These are phyloP conservation scores for Musa schizocarpa DNA, from an alignment of 176 grass and related monocot genomes.

Conservation along the genomic window DNA sequence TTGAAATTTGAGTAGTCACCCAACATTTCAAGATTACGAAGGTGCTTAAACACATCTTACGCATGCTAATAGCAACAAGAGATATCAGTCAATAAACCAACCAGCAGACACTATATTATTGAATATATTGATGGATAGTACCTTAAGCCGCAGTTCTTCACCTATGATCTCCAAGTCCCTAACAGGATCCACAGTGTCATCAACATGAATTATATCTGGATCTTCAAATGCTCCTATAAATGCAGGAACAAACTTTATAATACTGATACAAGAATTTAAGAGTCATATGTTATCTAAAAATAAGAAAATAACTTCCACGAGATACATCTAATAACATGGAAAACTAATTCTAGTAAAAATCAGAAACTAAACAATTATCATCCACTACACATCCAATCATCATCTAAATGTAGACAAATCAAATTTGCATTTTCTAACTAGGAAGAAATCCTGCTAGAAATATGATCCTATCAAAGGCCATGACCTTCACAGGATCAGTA, in stretches of 20 bases:
- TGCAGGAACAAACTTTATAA: not conserved
- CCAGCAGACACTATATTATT: not conserved
- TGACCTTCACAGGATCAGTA: not conserved
- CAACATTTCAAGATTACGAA: not conserved
- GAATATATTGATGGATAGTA: conserved; percentile 19
- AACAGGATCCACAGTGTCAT: conserved; percentile 92
- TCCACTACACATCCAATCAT: not conserved
- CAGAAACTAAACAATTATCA: not conserved
- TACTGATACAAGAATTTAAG: not conserved
- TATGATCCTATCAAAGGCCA: not conserved
- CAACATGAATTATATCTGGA: conserved; percentile 81
- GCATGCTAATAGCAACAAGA: not conserved
- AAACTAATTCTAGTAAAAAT: not conserved
- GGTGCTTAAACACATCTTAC: not conserved
- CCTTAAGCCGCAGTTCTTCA: conserved; percentile 92
- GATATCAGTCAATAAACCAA: not conserved
- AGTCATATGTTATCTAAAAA: not conserved
- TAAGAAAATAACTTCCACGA: not conserved
- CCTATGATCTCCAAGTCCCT: conserved; percentile 91
- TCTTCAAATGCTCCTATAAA: conserved; percentile 96
- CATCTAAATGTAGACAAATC: no score
- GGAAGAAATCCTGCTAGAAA: no score
- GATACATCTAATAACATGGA: not conserved
- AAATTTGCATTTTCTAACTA: no score
- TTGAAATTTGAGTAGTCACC: not conserved